phyloP scores from a whole-genome alignment of 1,139 yeast species.

The Arxiozyma slooffiae region DNA sequence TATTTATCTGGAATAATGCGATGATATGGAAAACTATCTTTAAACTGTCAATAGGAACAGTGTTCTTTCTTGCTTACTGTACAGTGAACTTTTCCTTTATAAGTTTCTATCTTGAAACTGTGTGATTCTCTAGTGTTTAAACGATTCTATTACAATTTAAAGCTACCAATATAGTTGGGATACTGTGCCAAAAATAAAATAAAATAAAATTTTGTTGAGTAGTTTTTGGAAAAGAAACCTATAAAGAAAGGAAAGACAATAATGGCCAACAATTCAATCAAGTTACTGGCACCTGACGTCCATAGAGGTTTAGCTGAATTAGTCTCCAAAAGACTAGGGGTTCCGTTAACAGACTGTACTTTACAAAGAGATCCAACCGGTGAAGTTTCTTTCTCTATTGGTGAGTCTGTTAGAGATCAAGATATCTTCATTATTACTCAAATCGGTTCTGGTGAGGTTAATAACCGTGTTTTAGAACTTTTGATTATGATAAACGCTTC shows the following conservation, averaged over 20 bases:
- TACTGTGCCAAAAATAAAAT: neutral
- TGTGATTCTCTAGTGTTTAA: too few relatives aligned
- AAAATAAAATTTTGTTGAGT: too few relatives aligned
- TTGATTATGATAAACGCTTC: conserved; percentile 92
- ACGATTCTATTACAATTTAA: too few relatives aligned
- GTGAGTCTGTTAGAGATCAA: conserved; percentile 94
- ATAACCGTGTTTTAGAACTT: conserved; percentile 79
- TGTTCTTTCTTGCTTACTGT: neutral
- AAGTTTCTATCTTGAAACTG: too few relatives aligned
- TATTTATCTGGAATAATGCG: neutral
- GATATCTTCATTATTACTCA: conserved; percentile 83
- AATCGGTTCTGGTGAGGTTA: conserved; percentile 85
- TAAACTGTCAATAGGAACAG: neutral
- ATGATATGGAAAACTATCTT: neutral
- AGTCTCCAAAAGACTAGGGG: conserved; percentile 60
- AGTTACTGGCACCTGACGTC: conserved; percentile 78
- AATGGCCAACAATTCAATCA: conserved; percentile 82
- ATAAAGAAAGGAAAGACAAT: neutral
- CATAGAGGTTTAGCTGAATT: conserved; percentile 82
- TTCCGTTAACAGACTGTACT: conserved; percentile 53
- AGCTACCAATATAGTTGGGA: neutral
- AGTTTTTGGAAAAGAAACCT: neutral
- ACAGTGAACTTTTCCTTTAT: too few relatives aligned
- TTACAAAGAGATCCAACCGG: conserved; percentile 65
- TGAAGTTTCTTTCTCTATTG: conserved; percentile 86